Percentiles rank a stretch among this genome's conserved stretches.
phyloP scores from a whole-genome alignment of 257 asterid species.

The Plantago elongata region DNA sequence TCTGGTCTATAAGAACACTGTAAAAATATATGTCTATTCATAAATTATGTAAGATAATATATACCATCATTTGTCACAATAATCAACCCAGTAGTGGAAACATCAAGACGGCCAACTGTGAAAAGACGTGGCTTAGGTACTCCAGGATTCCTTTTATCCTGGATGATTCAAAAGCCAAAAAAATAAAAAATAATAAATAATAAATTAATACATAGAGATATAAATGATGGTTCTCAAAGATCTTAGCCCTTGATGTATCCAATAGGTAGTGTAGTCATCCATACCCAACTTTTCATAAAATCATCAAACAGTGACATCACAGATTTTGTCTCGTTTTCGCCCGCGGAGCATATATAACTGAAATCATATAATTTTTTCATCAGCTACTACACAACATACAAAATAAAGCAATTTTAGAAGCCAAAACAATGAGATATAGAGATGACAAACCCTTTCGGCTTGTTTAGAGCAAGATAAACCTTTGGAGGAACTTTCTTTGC shows the following conservation, averaged over 20 bases:
- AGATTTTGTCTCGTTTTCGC: conserved; percentile 85
- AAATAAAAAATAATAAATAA: neutral
- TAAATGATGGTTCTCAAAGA: conserved; percentile 2
- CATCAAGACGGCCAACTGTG: conserved; percentile 99
- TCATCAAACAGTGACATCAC: conserved; percentile 71
- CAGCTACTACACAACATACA: conserved; percentile 18
- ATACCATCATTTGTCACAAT: conserved; percentile 96
- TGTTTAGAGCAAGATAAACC: conserved; percentile 90
- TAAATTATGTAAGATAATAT: conserved; percentile 9
- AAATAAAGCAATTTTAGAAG: conserved; percentile 11
- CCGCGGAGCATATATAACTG: conserved; percentile 96
- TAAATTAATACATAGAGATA: conserved; percentile 7
- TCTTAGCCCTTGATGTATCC: conserved; percentile 3
- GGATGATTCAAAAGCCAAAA: conserved; percentile 9
- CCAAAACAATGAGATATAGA: conserved; percentile 16
- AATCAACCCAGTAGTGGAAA: conserved; percentile 86
- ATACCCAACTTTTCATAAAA: conserved; percentile 79
- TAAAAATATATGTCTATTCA: conserved; percentile 7
- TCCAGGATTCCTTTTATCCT: conserved; percentile 72
- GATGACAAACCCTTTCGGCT: conserved; percentile 90
- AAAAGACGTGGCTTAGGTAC: conserved; percentile 76
- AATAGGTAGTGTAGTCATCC: conserved; percentile 20
- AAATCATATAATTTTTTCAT: conserved; percentile 22
- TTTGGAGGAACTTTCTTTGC: conserved; percentile 88
- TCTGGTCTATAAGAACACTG: conserved; percentile 10